Percentiles rank a stretch among this genome's conserved stretches.
Conservation (phyloP, 345 rosid species). For the Aquilaria malaccensis region DNA sequence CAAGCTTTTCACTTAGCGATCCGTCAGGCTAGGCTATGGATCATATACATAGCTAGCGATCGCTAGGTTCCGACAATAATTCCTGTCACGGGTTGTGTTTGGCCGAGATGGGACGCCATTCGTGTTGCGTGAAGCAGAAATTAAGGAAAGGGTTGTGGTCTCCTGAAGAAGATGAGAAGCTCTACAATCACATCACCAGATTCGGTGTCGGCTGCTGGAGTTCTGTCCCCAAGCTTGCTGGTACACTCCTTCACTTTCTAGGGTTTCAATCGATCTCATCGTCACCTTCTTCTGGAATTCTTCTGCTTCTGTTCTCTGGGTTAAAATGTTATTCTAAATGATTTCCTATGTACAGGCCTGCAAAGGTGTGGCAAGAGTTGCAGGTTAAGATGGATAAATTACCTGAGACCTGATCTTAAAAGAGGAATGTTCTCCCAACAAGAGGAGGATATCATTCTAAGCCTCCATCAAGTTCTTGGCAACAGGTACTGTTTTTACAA, state of each 20-base stretch:
- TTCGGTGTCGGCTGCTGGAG: slow-evolving; percentile 76
- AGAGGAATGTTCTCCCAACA: slow-evolving; percentile 66
- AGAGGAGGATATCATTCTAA: slow-evolving; percentile 50
- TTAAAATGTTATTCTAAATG: neutral
- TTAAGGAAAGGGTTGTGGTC: slow-evolving; percentile 69
- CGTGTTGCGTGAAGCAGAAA: slow-evolving; percentile 51
- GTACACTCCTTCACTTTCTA: slow-evolving; percentile 15
- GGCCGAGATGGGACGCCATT: slow-evolving; percentile 43
- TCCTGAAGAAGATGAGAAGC: slow-evolving; percentile 71
- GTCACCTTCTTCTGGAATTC: neutral
- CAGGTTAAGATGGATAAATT: slow-evolving; percentile 28
- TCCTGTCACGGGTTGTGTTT: neutral
- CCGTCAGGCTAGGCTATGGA: too few relatives aligned
- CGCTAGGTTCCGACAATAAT: neutral
- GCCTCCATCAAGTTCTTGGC: slow-evolving; percentile 57
- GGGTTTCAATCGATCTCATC: neutral
- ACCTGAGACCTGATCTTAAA: slow-evolving; percentile 72
- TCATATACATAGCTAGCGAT: too few relatives aligned
- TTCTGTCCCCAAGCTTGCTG: slow-evolving; percentile 64
- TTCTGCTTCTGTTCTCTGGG: neutral
- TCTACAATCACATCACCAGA: slow-evolving; percentile 46
- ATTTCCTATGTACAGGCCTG: slow-evolving; percentile 30
- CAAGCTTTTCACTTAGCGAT: too few relatives aligned
- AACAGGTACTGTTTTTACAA: slow-evolving; percentile 31
- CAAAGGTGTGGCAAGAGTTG: slow-evolving; percentile 91